Evolutionary conservation across 2,329 filamentous ascomycete genomes (phyloP).

Genomic region (Aureobasidium sp.): DNA sequence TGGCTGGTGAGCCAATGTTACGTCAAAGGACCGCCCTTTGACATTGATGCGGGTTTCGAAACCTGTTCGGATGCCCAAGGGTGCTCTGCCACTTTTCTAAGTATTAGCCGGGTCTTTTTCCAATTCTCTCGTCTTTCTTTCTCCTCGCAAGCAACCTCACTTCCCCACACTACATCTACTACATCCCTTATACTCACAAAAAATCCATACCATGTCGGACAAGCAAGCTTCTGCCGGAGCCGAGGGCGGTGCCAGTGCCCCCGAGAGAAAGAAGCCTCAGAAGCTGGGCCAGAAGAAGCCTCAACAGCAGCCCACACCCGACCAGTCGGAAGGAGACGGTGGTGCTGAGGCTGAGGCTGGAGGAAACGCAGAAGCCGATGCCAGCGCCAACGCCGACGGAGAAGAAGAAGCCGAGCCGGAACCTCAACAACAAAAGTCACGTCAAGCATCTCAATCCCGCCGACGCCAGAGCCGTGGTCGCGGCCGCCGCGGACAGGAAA

Average conservation of each 20-base stretch:
- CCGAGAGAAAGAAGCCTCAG: conserved; percentile 41
- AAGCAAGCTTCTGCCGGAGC: conserved; percentile 20
- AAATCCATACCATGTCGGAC: conserved; percentile 20
- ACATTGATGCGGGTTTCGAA: conserved; percentile 12
- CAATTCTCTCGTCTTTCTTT: neutral
- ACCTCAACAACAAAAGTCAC: conserved; percentile 32
- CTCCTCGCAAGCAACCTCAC: neutral
- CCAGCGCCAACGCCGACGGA: conserved; percentile 38
- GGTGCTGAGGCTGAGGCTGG: conserved; percentile 25
- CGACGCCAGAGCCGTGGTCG: conserved; percentile 46
- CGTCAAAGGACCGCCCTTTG: conserved; percentile 15
- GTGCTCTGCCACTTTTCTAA: conserved; percentile 9
- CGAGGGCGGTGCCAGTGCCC: conserved; percentile 16
- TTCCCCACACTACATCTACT: neutral
- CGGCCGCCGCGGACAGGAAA: conserved; percentile 37
- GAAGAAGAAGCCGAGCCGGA: conserved; percentile 38
- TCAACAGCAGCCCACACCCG: conserved; percentile 43
- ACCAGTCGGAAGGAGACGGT: conserved; percentile 34
- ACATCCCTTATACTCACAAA: conserved; percentile 21
- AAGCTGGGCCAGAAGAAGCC: conserved; percentile 39
- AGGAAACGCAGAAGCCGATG: conserved; percentile 24
- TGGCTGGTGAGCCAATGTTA: conserved; percentile 16
- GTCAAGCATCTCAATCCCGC: conserved; percentile 37
- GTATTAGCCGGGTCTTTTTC: conserved; percentile 10
- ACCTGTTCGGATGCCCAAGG: conserved; percentile 10